Evolutionary conservation across 2,329 filamentous ascomycete species (phyloP), one percentile per base, ranked within the genome.

Genomic region (Trichoderma koningiopsis): DNA sequence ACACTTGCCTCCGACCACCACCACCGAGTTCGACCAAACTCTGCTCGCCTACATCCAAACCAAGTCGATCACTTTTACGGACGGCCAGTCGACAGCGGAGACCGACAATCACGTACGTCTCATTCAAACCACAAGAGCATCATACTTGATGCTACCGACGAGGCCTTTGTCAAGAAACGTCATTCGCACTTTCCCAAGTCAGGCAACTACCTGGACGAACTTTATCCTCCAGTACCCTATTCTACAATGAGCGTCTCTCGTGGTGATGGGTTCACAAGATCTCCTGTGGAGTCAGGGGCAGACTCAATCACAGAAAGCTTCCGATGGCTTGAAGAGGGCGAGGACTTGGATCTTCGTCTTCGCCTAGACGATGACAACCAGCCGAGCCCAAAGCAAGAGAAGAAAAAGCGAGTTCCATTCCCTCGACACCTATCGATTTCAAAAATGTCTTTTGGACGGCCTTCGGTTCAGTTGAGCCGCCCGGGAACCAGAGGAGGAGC

Each of bases 251-350:
- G 73, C 29, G 70, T 72, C 5, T 72, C 72, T 14, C 69, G 73
- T 22, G 64, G 63, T 24, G 73, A 76, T 29, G 71, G 72, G 62
- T 60, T 70, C 29, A 68, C 59, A 31, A 61, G 64, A 29, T 70
- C 69, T 24, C 62, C 72, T 29, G 73, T 53, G 33, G 72, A 72
- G 5, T 73, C 73, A 35, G 75, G 86, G 73, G 80, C 86, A 43
- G 83, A 87, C 62, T 86, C 86, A 1, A 82, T 92, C 69, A 87
- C 88, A 61, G 88, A 93, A 71, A 90, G 85, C 75, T 91, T 93
- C 73, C 85, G 89, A 60, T 93, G 91, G 90, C 81, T 93, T 31
- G 91, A 94, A 35, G 89, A 92, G 69, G 89, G 92, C 65, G 86
- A 90, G 22, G 87, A 91, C 64, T 81, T 94, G 37, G 91, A 94